These are phyloP conservation scores for Alternaria sp. DNA, from an alignment of 2,329 filamentous ascomycete genomes.

Conservation along the genomic window DNA sequence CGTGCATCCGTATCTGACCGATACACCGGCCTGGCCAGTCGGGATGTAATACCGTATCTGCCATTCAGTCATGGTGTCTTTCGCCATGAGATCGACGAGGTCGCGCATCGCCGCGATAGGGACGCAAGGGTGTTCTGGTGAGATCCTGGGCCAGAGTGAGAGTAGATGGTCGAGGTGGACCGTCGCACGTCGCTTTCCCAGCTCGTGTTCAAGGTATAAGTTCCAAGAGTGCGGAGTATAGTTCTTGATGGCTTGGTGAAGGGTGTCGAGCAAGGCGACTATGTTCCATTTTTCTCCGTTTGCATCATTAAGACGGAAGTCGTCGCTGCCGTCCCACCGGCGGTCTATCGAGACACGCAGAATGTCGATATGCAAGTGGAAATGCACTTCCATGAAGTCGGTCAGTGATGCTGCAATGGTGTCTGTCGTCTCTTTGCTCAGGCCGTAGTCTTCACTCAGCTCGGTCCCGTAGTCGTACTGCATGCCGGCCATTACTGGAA, in stretches of 20 bases:
- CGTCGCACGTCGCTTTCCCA: neutral
- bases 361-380: constrained; percentile 6
- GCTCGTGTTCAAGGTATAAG: neutral
- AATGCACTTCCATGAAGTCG: constrained; percentile 1
- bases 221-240: neutral
- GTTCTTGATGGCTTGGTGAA: neutral
- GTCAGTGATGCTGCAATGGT: constrained; percentile 2
- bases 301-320: neutral
- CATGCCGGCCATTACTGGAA: constrained; percentile 4
- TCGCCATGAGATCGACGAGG: constrained; percentile 1
- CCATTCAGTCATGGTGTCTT: constrained; percentile 7
- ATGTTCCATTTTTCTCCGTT: neutral
- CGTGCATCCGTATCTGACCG: neutral
- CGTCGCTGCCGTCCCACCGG: neutral
- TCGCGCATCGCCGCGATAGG: neutral
- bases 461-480: neutral
- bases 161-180: constrained; percentile 11
- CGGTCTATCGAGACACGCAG: neutral
- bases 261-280: neutral
- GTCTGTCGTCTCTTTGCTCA: neutral
- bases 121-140: neutral
- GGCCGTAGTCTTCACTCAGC: neutral
- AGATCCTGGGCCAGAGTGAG: constrained; percentile 3
- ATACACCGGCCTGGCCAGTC: neutral
- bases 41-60: constrained; percentile 6